phyloP scores from a whole-genome alignment of 345 rosid species.

The Trapa bicornis region DNA sequence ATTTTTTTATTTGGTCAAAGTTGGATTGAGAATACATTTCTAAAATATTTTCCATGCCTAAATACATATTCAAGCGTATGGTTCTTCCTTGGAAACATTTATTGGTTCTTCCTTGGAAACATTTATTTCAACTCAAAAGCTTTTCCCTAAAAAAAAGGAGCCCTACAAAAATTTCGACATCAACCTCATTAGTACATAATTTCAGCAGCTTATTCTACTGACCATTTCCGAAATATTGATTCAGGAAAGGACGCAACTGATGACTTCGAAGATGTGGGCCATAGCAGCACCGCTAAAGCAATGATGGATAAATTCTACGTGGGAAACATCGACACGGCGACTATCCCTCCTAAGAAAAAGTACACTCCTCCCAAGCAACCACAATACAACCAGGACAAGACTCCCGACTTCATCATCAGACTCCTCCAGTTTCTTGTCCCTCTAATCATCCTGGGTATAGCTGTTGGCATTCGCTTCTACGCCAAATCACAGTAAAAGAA shows the following conservation, averaged over 20 bases:
- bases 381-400: conserved; percentile 73
- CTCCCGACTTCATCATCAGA: conserved; percentile 54
- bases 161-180: too few species aligned
- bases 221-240: background rate
- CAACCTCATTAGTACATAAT: too few species aligned
- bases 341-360: conserved; percentile 36
- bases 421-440: conserved; percentile 91
- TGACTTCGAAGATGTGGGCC: conserved; percentile 95
- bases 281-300: conserved; percentile 63
- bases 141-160: too few species aligned
- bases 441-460: conserved; percentile 75
- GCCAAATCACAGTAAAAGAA: conserved; percentile 36
- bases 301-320: conserved; percentile 84
- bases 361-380: conserved; percentile 64
- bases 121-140: too few species aligned
- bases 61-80: too few species aligned
- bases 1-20: too few species aligned
- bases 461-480: conserved; percentile 71
- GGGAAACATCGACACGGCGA: conserved; percentile 55
- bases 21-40: too few species aligned
- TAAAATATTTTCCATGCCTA: too few species aligned
- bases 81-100: too few species aligned
- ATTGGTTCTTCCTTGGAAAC: too few species aligned
- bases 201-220: background rate
- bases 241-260: conserved; percentile 92